A percentile compares a stretch with the other conserved stretches of the same genome.
Conservation (phyloP, 1,139 yeast species). For the Candida tetrigidarum region DNA sequence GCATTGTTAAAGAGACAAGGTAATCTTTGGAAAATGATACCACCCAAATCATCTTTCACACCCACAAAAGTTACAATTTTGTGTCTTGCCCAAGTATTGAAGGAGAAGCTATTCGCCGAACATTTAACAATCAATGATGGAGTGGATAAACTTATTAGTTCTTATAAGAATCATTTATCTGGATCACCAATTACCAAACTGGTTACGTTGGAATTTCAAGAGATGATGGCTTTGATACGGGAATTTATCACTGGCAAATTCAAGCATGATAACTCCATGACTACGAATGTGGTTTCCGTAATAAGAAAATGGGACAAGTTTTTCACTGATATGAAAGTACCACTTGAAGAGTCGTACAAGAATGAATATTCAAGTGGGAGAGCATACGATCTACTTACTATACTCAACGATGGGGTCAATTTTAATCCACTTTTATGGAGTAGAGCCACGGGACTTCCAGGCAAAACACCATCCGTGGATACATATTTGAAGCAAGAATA, state of each 20-base stretch:
- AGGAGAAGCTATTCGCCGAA: too few species aligned
- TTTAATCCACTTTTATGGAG: conserved; percentile 56
- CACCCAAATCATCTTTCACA: conserved; percentile 32
- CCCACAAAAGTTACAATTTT: conserved; percentile 52
- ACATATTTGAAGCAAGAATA: conserved; percentile 48
- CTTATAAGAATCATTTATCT: conserved; percentile 19
- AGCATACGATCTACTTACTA: conserved; percentile 50
- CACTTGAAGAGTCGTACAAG: conserved; percentile 21
- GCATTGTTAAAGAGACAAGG: conserved; percentile 52
- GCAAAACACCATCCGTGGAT: conserved; percentile 36
- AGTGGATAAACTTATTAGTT: conserved; percentile 26
- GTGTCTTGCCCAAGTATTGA: conserved; percentile 42
- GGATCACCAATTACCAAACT: conserved; percentile 15
- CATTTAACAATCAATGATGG: conserved; percentile 34
- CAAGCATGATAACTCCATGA: conserved; percentile 40
- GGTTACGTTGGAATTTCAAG: conserved; percentile 29
- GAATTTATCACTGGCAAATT: conserved; percentile 56
- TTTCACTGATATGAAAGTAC: conserved; percentile 19
- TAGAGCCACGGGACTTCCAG: conserved; percentile 44
- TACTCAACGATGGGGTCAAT: conserved; percentile 19
- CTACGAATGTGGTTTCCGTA: conserved; percentile 38
- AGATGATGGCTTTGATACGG: conserved; percentile 46
- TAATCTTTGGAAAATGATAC: conserved; percentile 46
- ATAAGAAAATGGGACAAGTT: conserved; percentile 37
- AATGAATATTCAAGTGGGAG: conserved; percentile 51